Evolutionary conservation across 257 asterid species (phyloP).

Genomic region (Plantago elongata): DNA sequence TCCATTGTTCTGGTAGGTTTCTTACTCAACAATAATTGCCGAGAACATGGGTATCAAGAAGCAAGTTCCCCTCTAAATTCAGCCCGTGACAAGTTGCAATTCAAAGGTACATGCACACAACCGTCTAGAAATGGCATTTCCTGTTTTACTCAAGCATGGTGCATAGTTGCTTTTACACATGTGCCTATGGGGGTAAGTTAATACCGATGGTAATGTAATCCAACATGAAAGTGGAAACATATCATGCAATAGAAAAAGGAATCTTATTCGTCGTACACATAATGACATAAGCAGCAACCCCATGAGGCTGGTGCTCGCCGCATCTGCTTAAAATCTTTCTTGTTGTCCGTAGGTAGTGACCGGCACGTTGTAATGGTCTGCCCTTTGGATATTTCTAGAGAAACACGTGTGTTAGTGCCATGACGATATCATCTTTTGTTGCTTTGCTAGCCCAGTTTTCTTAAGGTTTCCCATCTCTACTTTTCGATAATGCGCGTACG

Average conservation of each 20-base stretch:
- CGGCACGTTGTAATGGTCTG: conserved; percentile 24
- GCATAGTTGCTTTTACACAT: too few relatives aligned
- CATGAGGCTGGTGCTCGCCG: conserved; percentile 36
- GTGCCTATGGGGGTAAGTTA: too few relatives aligned
- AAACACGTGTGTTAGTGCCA: conserved; percentile 32
- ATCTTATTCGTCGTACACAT: conserved; percentile 15
- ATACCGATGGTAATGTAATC: conserved; percentile 14
- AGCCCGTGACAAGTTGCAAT: too few relatives aligned
- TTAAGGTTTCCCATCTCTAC: conserved; percentile 9
- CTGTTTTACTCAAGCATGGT: too few relatives aligned
- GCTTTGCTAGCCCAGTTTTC: conserved; percentile 12
- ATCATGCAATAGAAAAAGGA: conserved; percentile 13
- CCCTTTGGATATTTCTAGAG: conserved; percentile 29
- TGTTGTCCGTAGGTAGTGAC: conserved; percentile 22
- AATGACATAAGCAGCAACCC: conserved; percentile 21
- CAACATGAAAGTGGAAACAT: conserved; percentile 18
- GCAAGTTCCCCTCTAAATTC: not conserved
- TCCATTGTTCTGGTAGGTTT: not conserved
- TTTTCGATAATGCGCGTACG: conserved; percentile 18
- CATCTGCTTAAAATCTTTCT: conserved; percentile 24
- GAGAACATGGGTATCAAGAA: not conserved
- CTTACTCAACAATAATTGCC: too few relatives aligned
- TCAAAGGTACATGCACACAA: too few relatives aligned
- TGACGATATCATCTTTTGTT: conserved; percentile 15
- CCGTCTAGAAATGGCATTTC: too few relatives aligned